Percentiles rank a stretch among this genome's conserved stretches.
These are phyloP conservation scores for Solanum commersonii DNA, from an alignment of 257 asterid genomes.

Conservation along the genomic window DNA sequence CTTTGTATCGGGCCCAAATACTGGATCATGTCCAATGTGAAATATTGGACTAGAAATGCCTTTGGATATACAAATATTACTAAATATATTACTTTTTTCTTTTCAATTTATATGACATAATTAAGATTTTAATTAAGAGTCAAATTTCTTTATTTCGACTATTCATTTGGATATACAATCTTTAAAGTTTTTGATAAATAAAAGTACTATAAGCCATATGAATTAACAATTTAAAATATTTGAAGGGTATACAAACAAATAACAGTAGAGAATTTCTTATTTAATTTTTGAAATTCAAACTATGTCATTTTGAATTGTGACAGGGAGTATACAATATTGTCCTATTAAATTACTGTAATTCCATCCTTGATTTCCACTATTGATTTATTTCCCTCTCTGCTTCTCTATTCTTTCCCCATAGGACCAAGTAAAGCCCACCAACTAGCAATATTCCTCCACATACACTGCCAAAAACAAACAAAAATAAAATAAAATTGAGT, in stretches of 20 bases:
- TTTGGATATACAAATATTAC: neutral
- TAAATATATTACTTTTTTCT: neutral
- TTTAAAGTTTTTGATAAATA: neutral
- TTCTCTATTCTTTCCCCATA: slow-evolving; percentile 64
- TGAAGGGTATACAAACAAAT: rapidly evolving
- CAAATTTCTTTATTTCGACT: neutral
- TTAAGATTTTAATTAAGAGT: neutral
- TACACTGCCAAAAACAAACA: slow-evolving; percentile 28
- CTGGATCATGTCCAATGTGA: neutral
- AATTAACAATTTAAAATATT: neutral
- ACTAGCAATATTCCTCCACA: slow-evolving; percentile 44
- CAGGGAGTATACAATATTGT: neutral
- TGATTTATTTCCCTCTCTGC: slow-evolving; percentile 5
- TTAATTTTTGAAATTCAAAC: neutral
- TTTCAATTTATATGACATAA: neutral
- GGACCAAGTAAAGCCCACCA: slow-evolving; percentile 44
- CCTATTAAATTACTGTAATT: slow-evolving; percentile 9
- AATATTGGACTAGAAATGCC: neutral
- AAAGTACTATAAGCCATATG: neutral
- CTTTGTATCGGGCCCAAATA: neutral
- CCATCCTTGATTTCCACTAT: slow-evolving; percentile 15
- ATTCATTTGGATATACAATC: neutral
- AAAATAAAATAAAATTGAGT: neutral
- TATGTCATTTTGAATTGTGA: neutral
- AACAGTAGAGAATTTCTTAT: neutral